Evolutionary conservation across 257 asterid species (phyloP).

Genomic region (Solanum bulbocastanum): DNA sequence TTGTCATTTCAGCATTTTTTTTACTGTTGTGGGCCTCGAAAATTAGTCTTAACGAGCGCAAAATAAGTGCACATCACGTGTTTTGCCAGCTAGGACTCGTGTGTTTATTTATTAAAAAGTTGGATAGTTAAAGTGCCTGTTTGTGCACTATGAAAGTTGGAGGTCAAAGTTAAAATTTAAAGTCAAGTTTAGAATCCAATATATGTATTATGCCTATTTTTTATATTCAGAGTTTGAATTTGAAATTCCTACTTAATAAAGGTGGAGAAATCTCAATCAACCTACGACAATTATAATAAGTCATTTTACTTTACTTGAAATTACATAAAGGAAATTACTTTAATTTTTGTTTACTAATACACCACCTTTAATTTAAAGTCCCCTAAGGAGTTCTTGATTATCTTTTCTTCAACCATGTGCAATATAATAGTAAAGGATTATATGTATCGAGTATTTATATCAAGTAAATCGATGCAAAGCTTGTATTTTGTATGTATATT

Average conservation of each 20-base stretch:
- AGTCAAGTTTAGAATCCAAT: too few relatives aligned
- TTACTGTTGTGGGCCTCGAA: too few relatives aligned
- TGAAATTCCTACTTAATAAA: background rate
- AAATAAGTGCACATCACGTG: too few relatives aligned
- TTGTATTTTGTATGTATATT: too few relatives aligned
- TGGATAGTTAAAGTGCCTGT: too few relatives aligned
- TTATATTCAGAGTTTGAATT: background rate
- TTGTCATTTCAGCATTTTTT: too few relatives aligned
- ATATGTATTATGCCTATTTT: too few relatives aligned
- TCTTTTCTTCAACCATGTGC: background rate
- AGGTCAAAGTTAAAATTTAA: too few relatives aligned
- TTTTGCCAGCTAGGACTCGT: too few relatives aligned
- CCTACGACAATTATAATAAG: background rate
- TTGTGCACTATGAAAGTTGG: too few relatives aligned
- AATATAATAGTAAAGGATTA: background rate
- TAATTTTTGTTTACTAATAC: background rate
- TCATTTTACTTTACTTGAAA: background rate
- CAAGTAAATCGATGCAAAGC: background rate
- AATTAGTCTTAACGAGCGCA: too few relatives aligned
- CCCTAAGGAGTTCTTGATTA: background rate
- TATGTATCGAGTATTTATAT: background rate
- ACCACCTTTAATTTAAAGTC: background rate
- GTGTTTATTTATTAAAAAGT: too few relatives aligned
- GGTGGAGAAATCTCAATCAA: background rate
- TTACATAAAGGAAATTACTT: background rate